Evolutionary conservation across 345 rosid genomes (phyloP).

Genomic region (Eucalyptus tenuipes): DNA sequence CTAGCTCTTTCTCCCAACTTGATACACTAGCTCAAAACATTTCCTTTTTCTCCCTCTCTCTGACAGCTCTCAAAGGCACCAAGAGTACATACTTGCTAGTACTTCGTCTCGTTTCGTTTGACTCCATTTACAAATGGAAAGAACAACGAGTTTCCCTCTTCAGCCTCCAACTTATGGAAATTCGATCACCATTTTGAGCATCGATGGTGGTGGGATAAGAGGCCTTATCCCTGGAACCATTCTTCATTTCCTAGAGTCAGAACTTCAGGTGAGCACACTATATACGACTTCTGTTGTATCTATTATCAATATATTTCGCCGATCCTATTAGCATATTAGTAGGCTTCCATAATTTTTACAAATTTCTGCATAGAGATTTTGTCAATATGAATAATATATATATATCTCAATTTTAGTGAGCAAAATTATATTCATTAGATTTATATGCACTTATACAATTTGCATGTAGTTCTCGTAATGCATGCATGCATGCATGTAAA

Average conservation of each 20-base stretch:
- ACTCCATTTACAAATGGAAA: not conserved
- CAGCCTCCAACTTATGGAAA: slow-evolving; percentile 18
- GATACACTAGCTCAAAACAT: not conserved
- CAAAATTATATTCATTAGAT: not conserved
- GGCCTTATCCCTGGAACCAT: slow-evolving; percentile 29
- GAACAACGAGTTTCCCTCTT: not conserved
- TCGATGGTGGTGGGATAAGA: slow-evolving; percentile 44
- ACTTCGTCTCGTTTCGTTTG: not conserved
- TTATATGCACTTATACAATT: not conserved
- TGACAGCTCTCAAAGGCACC: not conserved
- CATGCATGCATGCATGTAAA: not conserved
- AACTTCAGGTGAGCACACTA: slow-evolving; percentile 11
- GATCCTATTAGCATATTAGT: not conserved
- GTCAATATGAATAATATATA: not conserved
- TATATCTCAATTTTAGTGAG: not conserved
- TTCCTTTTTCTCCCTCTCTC: not conserved
- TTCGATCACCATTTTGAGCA: slow-evolving; percentile 22
- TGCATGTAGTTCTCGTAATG: not conserved
- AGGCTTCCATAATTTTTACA: not conserved
- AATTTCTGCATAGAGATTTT: not conserved
- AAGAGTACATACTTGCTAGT: not conserved
- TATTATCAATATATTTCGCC: not conserved
- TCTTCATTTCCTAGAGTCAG: slow-evolving; percentile 13
- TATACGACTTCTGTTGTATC: not conserved
- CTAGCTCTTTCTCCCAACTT: not conserved